Evolutionary conservation across 305 asterid genomes (phyloP).

Genomic region (Solanum hybrid): DNA sequence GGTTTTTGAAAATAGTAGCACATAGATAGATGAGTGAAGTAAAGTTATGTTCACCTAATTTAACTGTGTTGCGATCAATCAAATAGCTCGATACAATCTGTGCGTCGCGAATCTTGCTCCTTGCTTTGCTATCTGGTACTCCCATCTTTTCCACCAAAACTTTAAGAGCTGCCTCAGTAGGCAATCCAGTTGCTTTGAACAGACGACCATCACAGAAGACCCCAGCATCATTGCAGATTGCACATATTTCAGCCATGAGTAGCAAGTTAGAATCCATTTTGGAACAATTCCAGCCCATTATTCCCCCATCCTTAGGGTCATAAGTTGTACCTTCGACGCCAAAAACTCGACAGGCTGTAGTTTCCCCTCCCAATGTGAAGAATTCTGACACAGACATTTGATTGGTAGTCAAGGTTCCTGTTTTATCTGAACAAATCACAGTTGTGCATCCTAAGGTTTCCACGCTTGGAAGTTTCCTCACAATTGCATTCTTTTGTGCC

Average conservation of each 20-base stretch:
- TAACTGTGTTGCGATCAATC: constrained; percentile 55
- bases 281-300: constrained; percentile 55
- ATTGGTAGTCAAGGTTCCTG: constrained; percentile 85
- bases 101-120: constrained; percentile 38
- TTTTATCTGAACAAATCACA: constrained; percentile 87
- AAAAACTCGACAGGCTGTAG: constrained; percentile 34
- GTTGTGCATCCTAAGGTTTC: constrained; percentile 92
- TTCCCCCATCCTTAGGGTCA: constrained; percentile 80
- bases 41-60: constrained; percentile 37
- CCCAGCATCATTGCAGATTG: constrained; percentile 86
- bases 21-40: neutral
- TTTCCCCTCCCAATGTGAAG: constrained; percentile 51
- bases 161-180: constrained; percentile 95
- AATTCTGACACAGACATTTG: constrained; percentile 82
- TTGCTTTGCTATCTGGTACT: constrained; percentile 48
- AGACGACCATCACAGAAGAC: constrained; percentile 52
- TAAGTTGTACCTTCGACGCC: constrained; percentile 74
- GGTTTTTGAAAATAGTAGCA: constrained; percentile 3
- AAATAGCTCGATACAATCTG: constrained; percentile 49
- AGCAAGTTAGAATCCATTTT: constrained; percentile 61
- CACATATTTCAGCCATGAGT: constrained; percentile 69
- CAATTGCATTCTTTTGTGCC: constrained; percentile 84
- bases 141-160: constrained; percentile 96
- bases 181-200: constrained; percentile 71
- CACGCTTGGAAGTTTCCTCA: constrained; percentile 82